Evolutionary conservation across 2,329 filamentous ascomycete genomes (phyloP), one percentile per base, ranked within the genome.

Genomic region (Fonsecaea pugnacius): DNA sequence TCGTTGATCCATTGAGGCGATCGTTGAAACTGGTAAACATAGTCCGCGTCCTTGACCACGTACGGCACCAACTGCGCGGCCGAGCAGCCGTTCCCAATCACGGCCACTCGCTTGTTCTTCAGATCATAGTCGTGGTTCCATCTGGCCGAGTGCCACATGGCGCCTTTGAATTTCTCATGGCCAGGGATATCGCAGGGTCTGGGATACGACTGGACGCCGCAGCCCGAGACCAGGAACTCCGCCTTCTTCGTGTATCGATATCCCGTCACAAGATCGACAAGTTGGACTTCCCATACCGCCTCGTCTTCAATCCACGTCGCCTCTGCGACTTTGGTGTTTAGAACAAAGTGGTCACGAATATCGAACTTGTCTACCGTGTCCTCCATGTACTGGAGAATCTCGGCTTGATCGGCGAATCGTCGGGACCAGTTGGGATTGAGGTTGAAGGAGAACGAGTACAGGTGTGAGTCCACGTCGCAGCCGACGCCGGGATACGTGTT

Each of bases 61-160:
- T 75, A 70, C 1, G 85, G 84, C 3, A 87, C 80, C 30, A 87
- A 78, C 67, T 87, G 85, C n/a, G 83, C 81, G 2, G 84, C 83
- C 69, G 79, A 83, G 70, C 84, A 87, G 16, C 85, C 85, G 2
- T 83, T 85, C 3, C 85, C 85, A 52, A 87, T 72, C 4, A 87
- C 81, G 9, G 86, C 76, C 0, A 87, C 81, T 66, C 86, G 76
- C 70, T 86, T 87, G 62, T 79, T 79, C 9, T 77, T 76, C 16
- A 86, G 74, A 16, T 38, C 16, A 63, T 85, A 35, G 21, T 76
- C 76, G 18, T 81, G 74, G 58, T 83, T 78, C 85, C 84, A 87
- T 58, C 82, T 74, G 4, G 84, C 84, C 0, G 84, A 84, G 68
- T 87, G 85, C 64, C 86, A 83, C 36, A 85, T 77, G 16, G 79